These are phyloP conservation scores for Albatrellus sp. DNA, from an alignment of 1,284 basidiomycete species.

Conservation along the genomic window DNA sequence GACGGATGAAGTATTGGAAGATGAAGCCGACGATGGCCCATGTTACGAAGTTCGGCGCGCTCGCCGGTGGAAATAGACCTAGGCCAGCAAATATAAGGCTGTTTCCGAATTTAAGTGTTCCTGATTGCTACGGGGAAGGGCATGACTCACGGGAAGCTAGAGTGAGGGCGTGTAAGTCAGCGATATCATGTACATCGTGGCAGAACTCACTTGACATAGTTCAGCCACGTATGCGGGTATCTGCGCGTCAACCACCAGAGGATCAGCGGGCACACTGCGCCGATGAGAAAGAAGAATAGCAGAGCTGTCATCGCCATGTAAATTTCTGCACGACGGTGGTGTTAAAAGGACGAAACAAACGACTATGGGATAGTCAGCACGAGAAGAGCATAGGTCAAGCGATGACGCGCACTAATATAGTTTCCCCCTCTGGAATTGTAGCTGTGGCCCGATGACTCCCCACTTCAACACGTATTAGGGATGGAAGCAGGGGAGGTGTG, in stretches of 20 bases:
- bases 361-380: not conserved
- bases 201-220: slow-evolving; percentile 30
- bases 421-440: slow-evolving; percentile 31
- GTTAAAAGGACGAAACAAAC: not conserved
- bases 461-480: slow-evolving; percentile 14
- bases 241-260: slow-evolving; percentile 24
- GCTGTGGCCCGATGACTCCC: slow-evolving; percentile 34
- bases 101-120: slow-evolving; percentile 1
- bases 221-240: slow-evolving; percentile 31
- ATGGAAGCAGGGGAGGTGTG: not conserved
- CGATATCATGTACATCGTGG: not conserved
- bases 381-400: not conserved
- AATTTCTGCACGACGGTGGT: not conserved
- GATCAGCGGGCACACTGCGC: slow-evolving; percentile 30
- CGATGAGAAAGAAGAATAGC: slow-evolving; percentile 46
- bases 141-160: slow-evolving; percentile 4
- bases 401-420: slow-evolving; percentile 17
- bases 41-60: slow-evolving; percentile 32
- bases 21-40: slow-evolving; percentile 39
- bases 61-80: slow-evolving; percentile 36
- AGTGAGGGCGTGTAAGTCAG: not conserved
- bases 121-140: not conserved
- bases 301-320: slow-evolving; percentile 14
- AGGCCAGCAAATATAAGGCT: slow-evolving; percentile 44
- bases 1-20: slow-evolving; percentile 42